Evolutionary conservation across 805 yeast genomes (phyloP), one percentile per base, ranked within the genome.

Genomic region (Lipomyces spencermartinsiae): DNA sequence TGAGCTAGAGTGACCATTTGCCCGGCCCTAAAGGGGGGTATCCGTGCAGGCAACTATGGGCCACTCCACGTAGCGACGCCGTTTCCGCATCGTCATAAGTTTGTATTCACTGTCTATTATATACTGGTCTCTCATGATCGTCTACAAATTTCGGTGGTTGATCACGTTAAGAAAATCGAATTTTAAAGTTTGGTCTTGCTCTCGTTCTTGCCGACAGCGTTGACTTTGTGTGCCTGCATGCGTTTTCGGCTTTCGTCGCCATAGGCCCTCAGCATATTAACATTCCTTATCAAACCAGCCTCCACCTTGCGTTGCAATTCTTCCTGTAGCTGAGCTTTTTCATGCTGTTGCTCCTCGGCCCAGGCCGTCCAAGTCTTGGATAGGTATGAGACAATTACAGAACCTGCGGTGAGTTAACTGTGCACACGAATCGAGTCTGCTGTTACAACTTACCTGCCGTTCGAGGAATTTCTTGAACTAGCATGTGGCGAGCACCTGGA

Each of bases 401-500:
- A 33, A 8, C 55, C 69, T 57, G 35, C 1, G 8, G 51, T 49
- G 59, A 66, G 5, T 14, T 14, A n/a, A 12, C 33, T 8, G 49
- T 58, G 35, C 16, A 37, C 39, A 31, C 16, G 39, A 9, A 25
- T 29, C 19, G n/a, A 19, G 22, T 6, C 25, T 19, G 46, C n/a
- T 43, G 37, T 6, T 14, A 31, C 57, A 25, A 62, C 63, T 10
- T 54, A 66, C 69, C 72, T 35, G 70, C 37, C 10, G 35, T 59
- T 10, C 10, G 33, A 3, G 73, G 73, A 6, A 39, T 62, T 49
- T 71, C 73, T 16, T 57, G 70, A 12, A 71, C 68, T 31, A 71
- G 37, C 71, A 71, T 67, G 34, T 71, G 73, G 37, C 64, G 61
- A 29, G 63, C 69, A n/a, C 62, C 66, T 16, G 70, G 68, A 8